A percentile compares a stretch with the other conserved stretches of the same genome.
phyloP scores from a whole-genome alignment of 164 flowering plant species.

The Tetracentron sinense region DNA sequence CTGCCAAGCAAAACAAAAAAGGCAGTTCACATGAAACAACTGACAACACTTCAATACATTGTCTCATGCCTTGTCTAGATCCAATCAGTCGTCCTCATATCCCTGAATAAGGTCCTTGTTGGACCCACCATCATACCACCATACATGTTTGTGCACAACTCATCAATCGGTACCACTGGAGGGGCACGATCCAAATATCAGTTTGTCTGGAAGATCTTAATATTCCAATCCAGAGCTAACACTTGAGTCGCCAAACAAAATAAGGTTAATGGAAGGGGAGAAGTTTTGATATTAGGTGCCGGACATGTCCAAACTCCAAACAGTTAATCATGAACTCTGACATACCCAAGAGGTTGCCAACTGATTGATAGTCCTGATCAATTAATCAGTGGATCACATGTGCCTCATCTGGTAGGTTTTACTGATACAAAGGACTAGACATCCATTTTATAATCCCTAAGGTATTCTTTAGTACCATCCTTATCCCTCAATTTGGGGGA shows the following conservation, averaged over 20 bases:
- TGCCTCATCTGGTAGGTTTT: background rate
- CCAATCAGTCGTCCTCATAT: too few species aligned
- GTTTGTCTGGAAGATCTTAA: too few species aligned
- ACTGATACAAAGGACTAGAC: background rate
- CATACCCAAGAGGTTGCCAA: background rate
- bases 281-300: too few species aligned
- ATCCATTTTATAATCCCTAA: background rate
- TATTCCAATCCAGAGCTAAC: too few species aligned
- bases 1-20: conserved; percentile 35
- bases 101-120: too few species aligned
- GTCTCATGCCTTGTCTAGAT: too few species aligned
- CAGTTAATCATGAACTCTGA: too few species aligned
- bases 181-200: too few species aligned
- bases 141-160: background rate
- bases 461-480: background rate
- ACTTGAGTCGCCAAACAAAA: too few species aligned
- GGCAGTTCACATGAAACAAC: background rate
- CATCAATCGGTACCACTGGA: background rate
- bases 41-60: too few species aligned
- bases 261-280: too few species aligned
- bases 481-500: background rate
- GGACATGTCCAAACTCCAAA: background rate
- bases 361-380: background rate
- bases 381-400: background rate
- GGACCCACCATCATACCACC: too few species aligned